Evolutionary conservation across 495 filamentous ascomycete species (phyloP).

Genomic region (Penicillium egyptiacum): DNA sequence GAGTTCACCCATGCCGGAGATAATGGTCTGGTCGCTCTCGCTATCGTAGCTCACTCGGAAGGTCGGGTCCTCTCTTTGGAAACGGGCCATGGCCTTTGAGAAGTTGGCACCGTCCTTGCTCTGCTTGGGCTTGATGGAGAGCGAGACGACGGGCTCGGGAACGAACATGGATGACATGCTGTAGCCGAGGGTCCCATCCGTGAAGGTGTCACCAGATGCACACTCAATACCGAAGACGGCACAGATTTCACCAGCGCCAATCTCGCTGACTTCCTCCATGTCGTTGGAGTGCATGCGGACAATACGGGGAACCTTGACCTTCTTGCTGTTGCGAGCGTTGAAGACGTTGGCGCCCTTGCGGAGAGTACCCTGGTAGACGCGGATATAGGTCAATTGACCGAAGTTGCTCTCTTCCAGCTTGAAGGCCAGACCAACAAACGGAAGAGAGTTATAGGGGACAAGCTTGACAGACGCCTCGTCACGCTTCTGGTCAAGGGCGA

Average conservation of each 20-base stretch:
- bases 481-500: constrained; percentile 80
- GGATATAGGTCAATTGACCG: constrained; percentile 96
- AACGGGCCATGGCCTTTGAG: constrained; percentile 97
- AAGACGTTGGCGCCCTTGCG: constrained; percentile 86
- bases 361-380: constrained; percentile 93
- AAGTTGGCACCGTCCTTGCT: constrained; percentile 92
- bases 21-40: constrained; percentile 93
- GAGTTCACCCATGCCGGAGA: constrained; percentile 97
- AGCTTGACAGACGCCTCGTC: constrained; percentile 79
- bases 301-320: constrained; percentile 94
- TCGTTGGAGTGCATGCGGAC: constrained; percentile 99
- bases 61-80: constrained; percentile 98
- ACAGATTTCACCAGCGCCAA: constrained; percentile 96
- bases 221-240: constrained; percentile 98
- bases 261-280: constrained; percentile 93
- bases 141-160: constrained; percentile 95
- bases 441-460: constrained; percentile 85
- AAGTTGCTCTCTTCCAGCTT: constrained; percentile 99
- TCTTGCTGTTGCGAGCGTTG: constrained; percentile 93
- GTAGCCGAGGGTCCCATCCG: constrained; percentile 90
- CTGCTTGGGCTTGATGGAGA: constrained; percentile 95
- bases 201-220: constrained; percentile 97
- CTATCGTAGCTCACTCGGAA: constrained; percentile 91
- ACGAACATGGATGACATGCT: constrained; percentile 99
- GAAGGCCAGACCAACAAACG: constrained; percentile 95